These are phyloP conservation scores for Amanita inopinata DNA, from an alignment of 768 basidiomycete genomes.

Conservation along the genomic window DNA sequence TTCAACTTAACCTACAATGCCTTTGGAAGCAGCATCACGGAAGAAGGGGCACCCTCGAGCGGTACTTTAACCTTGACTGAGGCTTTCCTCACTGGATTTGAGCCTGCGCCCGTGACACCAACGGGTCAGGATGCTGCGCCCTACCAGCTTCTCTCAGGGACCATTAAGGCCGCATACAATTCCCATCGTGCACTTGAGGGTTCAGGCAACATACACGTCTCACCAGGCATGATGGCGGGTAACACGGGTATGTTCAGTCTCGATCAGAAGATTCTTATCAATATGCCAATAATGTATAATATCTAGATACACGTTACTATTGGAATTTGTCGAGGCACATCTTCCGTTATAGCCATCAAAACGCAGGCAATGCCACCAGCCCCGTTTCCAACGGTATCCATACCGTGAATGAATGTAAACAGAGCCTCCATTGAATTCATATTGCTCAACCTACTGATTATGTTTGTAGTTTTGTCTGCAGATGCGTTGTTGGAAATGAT, in stretches of 20 bases:
- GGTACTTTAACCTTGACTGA: conserved; percentile 45
- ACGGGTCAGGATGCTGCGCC: conserved; percentile 32
- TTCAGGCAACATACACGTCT: conserved; percentile 30
- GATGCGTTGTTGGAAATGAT: conserved; percentile 54
- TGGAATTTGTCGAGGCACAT: conserved; percentile 52
- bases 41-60: conserved; percentile 21
- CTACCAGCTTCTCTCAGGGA: conserved; percentile 48
- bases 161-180: conserved; percentile 53
- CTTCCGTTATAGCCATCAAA: conserved; percentile 54
- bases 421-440: not conserved
- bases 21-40: conserved; percentile 37
- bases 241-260: conserved; percentile 38
- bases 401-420: conserved; percentile 64
- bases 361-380: conserved; percentile 22
- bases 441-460: conserved; percentile 10
- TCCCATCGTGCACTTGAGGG: conserved; percentile 30
- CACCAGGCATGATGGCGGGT: conserved; percentile 49
- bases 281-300: conserved; percentile 13
- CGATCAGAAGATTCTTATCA: conserved; percentile 3
- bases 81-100: conserved; percentile 39
- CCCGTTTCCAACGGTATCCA: conserved; percentile 38
- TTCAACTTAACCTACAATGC: conserved; percentile 52
- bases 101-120: conserved; percentile 61
- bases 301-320: conserved; percentile 47
- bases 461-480: conserved; percentile 31